Evolutionary conservation across 75 land plant genomes (phyloP).

Genomic region (Selaginella tamariscina): DNA sequence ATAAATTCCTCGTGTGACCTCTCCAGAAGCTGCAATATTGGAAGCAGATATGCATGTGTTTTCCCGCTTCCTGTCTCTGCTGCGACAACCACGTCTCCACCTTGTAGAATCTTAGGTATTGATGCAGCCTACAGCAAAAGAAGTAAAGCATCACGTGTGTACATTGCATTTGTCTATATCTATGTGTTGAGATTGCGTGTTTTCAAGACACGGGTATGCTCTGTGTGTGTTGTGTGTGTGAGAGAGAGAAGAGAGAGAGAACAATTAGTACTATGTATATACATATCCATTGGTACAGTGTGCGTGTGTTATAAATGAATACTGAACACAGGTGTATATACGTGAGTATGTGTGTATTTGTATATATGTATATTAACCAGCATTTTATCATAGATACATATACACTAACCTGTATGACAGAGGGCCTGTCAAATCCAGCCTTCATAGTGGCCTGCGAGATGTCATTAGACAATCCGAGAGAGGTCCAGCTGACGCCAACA

Average conservation of each 20-base stretch:
- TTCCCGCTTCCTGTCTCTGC: slow-evolving; percentile 99
- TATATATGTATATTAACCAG: neutral
- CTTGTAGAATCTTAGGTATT: slow-evolving; percentile 55
- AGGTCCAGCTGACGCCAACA: slow-evolving; percentile 54
- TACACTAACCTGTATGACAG: slow-evolving; percentile 49
- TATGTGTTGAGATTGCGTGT: neutral
- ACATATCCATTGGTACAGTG: neutral
- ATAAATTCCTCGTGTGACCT: slow-evolving; percentile 2
- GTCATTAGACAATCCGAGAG: slow-evolving; percentile 54
- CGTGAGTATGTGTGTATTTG: neutral
- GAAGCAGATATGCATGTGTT: slow-evolving; percentile 79
- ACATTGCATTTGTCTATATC: neutral
- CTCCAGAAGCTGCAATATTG: slow-evolving; percentile 47
- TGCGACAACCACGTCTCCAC: slow-evolving; percentile 73
- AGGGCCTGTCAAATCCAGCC: slow-evolving; percentile 51
- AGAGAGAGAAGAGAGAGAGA: too few species aligned
- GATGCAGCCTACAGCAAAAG: slow-evolving; percentile 48
- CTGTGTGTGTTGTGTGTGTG: too few species aligned
- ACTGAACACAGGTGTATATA: neutral
- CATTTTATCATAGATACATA: neutral
- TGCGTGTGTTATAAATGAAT: neutral
- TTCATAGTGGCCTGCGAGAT: slow-evolving; percentile 33
- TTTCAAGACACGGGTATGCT: too few species aligned
- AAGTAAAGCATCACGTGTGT: neutral
- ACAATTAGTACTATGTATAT: neutral